Conservation (phyloP, 202 grass and related monocot species). For the Brachypodium distachyon region DNA sequence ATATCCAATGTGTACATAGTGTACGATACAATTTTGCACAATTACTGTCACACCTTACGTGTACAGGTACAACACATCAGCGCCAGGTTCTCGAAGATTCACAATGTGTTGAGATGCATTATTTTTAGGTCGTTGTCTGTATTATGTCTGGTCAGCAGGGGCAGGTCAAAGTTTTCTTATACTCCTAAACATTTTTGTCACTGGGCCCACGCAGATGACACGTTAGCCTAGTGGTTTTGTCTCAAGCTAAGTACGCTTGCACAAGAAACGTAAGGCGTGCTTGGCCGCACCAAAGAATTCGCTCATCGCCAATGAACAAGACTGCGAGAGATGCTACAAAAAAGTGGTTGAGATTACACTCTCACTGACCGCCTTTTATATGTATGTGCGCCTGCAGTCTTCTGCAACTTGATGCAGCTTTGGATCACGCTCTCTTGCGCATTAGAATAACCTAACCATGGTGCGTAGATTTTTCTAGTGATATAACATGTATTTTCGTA, state of each 20-base stretch:
- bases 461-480: background rate
- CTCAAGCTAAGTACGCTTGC: background rate
- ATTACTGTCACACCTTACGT: no score
- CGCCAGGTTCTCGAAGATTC: background rate
- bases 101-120: background rate
- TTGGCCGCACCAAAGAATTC: background rate
- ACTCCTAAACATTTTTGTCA: background rate
- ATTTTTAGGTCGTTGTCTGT: background rate
- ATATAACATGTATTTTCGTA: background rate
- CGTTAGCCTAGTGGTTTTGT: background rate
- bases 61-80: background rate
- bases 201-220: background rate
- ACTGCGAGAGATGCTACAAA: background rate
- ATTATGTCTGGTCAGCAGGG: background rate
- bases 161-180: background rate
- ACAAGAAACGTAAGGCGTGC: background rate
- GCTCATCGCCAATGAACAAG: background rate
- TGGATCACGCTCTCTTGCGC: constrained; percentile 11
- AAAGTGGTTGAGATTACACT: constrained; percentile 1
- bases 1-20: no score
- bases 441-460: background rate
- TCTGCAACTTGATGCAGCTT: constrained; percentile 7
- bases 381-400: background rate
- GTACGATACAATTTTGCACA: no score
- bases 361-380: background rate